phyloP scores from a whole-genome alignment of 192 early-diverging fungal genomes.

The Obelidium mucronatum region DNA sequence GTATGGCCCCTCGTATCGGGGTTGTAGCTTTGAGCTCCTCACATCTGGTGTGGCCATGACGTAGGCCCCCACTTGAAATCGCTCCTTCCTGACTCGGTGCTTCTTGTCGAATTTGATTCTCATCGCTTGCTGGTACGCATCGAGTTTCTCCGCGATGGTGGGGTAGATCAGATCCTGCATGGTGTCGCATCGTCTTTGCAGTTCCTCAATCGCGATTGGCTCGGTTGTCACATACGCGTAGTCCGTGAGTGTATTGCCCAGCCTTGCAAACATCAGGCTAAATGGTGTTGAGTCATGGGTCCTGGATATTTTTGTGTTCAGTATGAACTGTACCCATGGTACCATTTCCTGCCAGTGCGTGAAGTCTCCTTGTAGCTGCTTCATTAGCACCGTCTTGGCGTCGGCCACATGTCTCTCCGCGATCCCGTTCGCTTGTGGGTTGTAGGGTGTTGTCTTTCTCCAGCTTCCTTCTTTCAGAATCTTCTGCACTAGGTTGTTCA shows the following conservation, averaged over 20 bases:
- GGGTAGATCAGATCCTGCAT: neutral
- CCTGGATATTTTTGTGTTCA: neutral
- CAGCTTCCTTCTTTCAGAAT: too few relatives aligned
- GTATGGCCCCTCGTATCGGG: constrained; percentile 1
- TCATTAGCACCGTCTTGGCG: constrained; percentile 32
- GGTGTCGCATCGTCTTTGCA: neutral
- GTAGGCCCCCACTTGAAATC: neutral
- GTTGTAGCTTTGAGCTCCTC: neutral
- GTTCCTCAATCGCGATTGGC: neutral
- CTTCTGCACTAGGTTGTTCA: constrained; percentile 36
- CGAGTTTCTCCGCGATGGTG: neutral
- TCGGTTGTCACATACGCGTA: neutral
- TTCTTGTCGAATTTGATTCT: neutral
- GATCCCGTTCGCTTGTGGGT: constrained; percentile 52
- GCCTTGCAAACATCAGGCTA: neutral
- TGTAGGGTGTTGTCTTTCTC: constrained; percentile 43
- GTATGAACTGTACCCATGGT: constrained; percentile 24
- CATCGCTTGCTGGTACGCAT: neutral
- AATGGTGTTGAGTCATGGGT: neutral
- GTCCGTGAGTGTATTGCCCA: neutral
- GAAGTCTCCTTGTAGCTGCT: constrained; percentile 35
- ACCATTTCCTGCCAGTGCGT: constrained; percentile 42
- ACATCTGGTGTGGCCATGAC: neutral
- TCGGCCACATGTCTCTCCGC: constrained; percentile 49
- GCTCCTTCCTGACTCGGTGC: neutral